These are phyloP conservation scores for Ogataea haglerorum DNA, from an alignment of 805 yeast genomes.

Conservation along the genomic window DNA sequence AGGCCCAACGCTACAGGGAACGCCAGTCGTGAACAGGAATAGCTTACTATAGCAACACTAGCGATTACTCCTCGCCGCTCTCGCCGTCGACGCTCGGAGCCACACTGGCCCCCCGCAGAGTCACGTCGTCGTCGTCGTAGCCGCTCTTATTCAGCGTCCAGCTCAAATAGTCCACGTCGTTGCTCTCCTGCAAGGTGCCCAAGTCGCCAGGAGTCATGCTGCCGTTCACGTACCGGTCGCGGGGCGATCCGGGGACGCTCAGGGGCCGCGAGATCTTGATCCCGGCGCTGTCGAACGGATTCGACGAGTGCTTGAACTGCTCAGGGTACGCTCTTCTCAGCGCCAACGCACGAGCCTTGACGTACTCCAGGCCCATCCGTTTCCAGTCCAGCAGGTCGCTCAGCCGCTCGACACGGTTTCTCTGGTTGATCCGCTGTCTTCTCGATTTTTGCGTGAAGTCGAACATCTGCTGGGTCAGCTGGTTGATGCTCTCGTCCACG, in stretches of 20 bases:
- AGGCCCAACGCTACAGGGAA: conserved; percentile 15
- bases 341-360: conserved; percentile 90
- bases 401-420: conserved; percentile 93
- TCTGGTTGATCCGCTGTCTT: conserved; percentile 95
- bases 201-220: conserved; percentile 97
- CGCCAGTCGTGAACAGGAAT: conserved; percentile 1
- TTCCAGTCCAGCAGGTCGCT: conserved; percentile 95
- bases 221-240: conserved; percentile 51
- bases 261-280: conserved; percentile 85
- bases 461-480: conserved; percentile 83
- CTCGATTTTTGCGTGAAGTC: conserved; percentile 85
- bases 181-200: conserved; percentile 92
- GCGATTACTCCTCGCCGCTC: conserved; percentile 16
- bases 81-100: conserved; percentile 35
- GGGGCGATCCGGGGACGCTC: conserved; percentile 96
- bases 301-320: conserved; percentile 50
- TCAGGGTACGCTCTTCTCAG: conserved; percentile 93
- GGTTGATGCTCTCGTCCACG: conserved; percentile 91
- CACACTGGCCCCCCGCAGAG: conserved; percentile 36
- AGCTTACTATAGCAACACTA: neutral
- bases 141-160: conserved; percentile 49
- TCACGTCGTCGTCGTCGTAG: conserved; percentile 32
- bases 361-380: conserved; percentile 95
- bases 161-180: conserved; percentile 75
- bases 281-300: conserved; percentile 39